Conservation (phyloP, 2,329 filamentous ascomycete species). For the Dothideomycetes sp. region DNA sequence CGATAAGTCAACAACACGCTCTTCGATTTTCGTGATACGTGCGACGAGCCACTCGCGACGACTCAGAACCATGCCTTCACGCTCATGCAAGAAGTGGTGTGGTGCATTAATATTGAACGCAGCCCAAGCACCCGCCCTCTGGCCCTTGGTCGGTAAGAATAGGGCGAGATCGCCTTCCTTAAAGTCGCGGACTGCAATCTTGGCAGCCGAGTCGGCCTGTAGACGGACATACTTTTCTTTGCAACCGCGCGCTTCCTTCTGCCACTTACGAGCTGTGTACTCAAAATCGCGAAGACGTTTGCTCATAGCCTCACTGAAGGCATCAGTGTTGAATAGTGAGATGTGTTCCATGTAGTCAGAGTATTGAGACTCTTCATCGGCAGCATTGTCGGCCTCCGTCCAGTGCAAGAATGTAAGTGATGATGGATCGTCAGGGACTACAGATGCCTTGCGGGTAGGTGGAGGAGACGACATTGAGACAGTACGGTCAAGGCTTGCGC, state of each 20-base stretch:
- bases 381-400: conserved; percentile 60
- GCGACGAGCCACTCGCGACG: conserved; percentile 94
- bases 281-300: conserved; percentile 91
- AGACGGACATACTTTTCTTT: conserved; percentile 74
- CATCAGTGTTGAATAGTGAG: conserved; percentile 71
- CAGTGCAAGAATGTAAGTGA: conserved; percentile 73
- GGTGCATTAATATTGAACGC: conserved; percentile 97
- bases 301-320: conserved; percentile 74
- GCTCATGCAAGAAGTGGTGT: conserved; percentile 92
- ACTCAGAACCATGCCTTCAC: conserved; percentile 75
- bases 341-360: conserved; percentile 63
- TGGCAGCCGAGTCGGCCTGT: conserved; percentile 82
- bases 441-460: conserved; percentile 45
- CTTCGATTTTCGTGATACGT: conserved; percentile 81
- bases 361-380: conserved; percentile 65
- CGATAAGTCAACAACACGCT: conserved; percentile 85
- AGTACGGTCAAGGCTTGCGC: conserved; percentile 41
- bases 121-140: conserved; percentile 90
- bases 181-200: conserved; percentile 92
- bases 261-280: conserved; percentile 84
- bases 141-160: conserved; percentile 89
- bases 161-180: conserved; percentile 92
- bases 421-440: conserved; percentile 13
- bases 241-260: conserved; percentile 73
- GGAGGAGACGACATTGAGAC: conserved; percentile 49